Conservation (phyloP, 345 rosid species). For the Punica granatum region DNA sequence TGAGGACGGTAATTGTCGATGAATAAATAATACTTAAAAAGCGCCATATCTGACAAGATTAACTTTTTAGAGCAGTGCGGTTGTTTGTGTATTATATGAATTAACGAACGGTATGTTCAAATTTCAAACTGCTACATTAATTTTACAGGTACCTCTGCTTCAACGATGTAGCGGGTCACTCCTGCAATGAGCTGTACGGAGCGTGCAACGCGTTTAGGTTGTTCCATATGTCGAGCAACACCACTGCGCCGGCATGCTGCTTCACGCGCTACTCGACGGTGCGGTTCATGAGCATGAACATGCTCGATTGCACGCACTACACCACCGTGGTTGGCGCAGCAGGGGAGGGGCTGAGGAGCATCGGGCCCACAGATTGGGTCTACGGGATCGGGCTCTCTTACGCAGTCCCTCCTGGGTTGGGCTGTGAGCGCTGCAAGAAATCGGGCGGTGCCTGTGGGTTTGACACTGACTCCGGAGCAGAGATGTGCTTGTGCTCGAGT, state of each 20-base stretch:
- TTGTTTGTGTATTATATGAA: too few species aligned
- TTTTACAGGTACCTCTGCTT: constrained; percentile 49
- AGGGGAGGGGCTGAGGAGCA: constrained; percentile 38
- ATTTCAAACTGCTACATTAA: background rate
- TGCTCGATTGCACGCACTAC: constrained; percentile 84
- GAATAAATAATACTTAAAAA: too few species aligned
- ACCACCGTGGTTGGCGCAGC: constrained; percentile 37
- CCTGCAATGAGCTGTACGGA: constrained; percentile 80
- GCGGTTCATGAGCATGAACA: constrained; percentile 74
- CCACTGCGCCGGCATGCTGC: constrained; percentile 66
- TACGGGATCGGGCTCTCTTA: constrained; percentile 71
- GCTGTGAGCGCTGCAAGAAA: constrained; percentile 53
- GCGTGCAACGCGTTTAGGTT: constrained; percentile 61
- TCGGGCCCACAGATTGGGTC: constrained; percentile 72
- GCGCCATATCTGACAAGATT: too few species aligned
- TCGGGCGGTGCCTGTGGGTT: constrained; percentile 88
- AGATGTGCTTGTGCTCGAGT: constrained; percentile 64
- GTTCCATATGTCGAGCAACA: constrained; percentile 36
- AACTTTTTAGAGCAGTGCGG: too few species aligned
- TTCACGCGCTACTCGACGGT: constrained; percentile 81
- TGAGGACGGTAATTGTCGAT: too few species aligned
- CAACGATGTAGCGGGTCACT: constrained; percentile 49
- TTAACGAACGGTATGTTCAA: too few species aligned
- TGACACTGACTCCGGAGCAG: constrained; percentile 58
- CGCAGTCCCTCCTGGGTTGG: constrained; percentile 50